phyloP scores from a whole-genome alignment of 345 rosid genomes.

The Aquilaria malaccensis region DNA sequence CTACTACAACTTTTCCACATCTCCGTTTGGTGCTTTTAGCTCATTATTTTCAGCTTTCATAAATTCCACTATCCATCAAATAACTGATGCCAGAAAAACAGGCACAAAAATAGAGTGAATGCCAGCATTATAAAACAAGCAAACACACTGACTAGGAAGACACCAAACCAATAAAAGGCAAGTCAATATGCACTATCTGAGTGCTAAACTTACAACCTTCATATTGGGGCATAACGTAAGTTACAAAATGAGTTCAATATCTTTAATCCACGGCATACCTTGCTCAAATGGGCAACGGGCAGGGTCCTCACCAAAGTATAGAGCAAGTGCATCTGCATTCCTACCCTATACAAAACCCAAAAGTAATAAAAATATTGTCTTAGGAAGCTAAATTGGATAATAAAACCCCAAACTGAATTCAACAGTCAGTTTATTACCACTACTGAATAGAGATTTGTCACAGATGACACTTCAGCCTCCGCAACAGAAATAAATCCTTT shows the following conservation, averaged over 20 bases:
- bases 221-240: neutral
- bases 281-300: conserved; percentile 94
- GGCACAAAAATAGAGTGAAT: neutral
- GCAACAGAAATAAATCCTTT: conserved; percentile 67
- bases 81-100: neutral
- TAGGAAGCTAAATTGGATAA: no score
- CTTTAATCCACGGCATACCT: conserved; percentile 37
- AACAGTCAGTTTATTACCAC: conserved; percentile 58
- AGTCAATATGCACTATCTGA: neutral
- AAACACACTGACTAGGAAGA: no score
- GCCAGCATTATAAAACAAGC: neutral
- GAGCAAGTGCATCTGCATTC: conserved; percentile 95
- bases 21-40: no score
- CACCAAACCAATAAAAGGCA: neutral
- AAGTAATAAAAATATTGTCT: neutral
- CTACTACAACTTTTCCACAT: no score
- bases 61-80: no score
- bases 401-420: neutral
- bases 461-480: conserved; percentile 71
- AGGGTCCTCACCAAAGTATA: conserved; percentile 97
- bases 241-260: neutral
- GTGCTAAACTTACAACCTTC: neutral
- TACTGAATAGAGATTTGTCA: conserved; percentile 67
- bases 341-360: conserved; percentile 60
- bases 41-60: no score